Conservation (phyloP, 108 stramenopile genomes). For the Bacterosira constricta region DNA sequence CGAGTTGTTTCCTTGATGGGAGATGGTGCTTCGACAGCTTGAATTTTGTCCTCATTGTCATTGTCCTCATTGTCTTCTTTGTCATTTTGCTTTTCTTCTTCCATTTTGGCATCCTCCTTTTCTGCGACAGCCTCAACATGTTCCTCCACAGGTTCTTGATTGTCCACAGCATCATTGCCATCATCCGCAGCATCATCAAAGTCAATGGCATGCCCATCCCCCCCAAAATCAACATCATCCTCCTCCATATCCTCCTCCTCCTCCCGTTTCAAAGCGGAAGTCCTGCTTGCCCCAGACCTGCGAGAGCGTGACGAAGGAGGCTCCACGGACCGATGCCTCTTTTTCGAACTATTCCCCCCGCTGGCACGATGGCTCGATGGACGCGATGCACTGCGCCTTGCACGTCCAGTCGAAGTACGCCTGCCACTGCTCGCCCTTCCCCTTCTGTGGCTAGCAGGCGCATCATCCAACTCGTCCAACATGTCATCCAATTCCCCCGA, state of each 20-base stretch:
- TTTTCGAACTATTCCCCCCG: background rate
- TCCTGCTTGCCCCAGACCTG: constrained; percentile 4
- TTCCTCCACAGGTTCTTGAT: no score
- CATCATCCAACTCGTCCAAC: constrained; percentile 61
- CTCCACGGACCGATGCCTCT: background rate
- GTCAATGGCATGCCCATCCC: constrained; percentile 7
- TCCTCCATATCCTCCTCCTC: constrained; percentile 13
- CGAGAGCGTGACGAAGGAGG: background rate
- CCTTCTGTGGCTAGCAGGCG: background rate
- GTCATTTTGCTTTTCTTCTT: no score
- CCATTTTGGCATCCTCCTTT: background rate
- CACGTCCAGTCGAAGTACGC: background rate
- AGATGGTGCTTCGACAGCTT: constrained; percentile 2
- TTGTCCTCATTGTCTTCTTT: constrained; percentile 12
- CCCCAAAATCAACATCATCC: constrained; percentile 23
- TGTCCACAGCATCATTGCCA: constrained; percentile 39
- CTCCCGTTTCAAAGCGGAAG: no score
- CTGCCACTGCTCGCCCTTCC: no score
- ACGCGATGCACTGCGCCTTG: background rate
- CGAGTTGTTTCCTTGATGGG: background rate
- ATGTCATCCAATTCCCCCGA: constrained; percentile 50
- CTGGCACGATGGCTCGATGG: background rate
- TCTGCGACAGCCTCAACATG: constrained; percentile 2
- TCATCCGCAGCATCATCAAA: constrained; percentile 40
- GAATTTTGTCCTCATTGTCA: constrained; percentile 10